Base-by-base conservation (phyloP, 2,329 filamentous ascomycete genomes). In the Septoria linicola region DNA sequence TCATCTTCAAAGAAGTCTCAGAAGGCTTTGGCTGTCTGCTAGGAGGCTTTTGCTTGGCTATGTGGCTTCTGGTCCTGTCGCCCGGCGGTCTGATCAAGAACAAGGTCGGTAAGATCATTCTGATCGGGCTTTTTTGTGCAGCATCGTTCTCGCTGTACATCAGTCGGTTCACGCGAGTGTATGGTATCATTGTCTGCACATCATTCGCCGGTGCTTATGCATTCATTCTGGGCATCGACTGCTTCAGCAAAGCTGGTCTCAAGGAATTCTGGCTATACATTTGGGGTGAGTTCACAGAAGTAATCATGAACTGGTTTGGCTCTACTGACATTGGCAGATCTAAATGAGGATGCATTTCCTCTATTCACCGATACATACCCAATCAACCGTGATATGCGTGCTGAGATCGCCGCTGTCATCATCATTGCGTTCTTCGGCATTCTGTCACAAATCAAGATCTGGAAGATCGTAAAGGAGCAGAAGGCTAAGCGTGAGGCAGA, bases 191-290 rank as follows among this genome's bases (percentile, higher is more conserved):
- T 31, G 75, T 75, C 10, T 82, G 81, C 41, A 89, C 89, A 10
- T 82, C 91, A 0, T 95, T 96, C 65, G 79, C 83, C 3, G 92
- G 92, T 6, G 85, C 89, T 3, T 96, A 89, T 0, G 82, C 82
- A 2, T 77, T 86, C 1, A 80, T 95, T 11, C 71, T 97, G 2
- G 92, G 92, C 2, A 87, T 97, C 51, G 92, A 97, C 68, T 95
- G 89, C 69, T 95, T 92, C 63, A 92, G 85, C 63, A 78, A 83
- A 56, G 89, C 90, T n/a, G 92, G 92, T 0, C 74, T 95, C 62
- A 96, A 96, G 69, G 92, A 97, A 68, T 96, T 96, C 61, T 97
- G 92, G 92, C 80, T 89, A 4, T 97, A 95, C 67, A 78, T 95
- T 31, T 97, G 92, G 92, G 75, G 80, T 82, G 67, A 69, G 78